phyloP scores from a whole-genome alignment of 306 rosid species.

The Cicer cuneatum region DNA sequence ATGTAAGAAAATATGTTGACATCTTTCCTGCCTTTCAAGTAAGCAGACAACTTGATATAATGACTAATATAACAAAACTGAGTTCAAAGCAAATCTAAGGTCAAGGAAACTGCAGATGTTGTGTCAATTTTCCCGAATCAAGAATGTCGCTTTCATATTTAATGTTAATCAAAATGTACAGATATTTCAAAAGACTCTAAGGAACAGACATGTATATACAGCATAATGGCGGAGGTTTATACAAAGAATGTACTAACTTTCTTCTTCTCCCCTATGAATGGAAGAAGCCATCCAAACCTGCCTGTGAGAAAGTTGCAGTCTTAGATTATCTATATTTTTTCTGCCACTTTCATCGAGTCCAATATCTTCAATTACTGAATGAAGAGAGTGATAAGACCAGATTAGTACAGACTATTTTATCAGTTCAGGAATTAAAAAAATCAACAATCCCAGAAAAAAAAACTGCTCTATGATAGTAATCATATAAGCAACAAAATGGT shows the following conservation, averaged over 20 bases:
- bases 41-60: slow-evolving; percentile 9
- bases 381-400: slow-evolving; percentile 18
- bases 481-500: slow-evolving; percentile 35
- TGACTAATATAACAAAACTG: slow-evolving; percentile 10
- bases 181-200: slow-evolving; percentile 13
- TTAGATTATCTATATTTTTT: slow-evolving; percentile 58
- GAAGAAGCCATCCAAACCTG: slow-evolving; percentile 97
- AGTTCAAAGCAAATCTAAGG: slow-evolving; percentile 21
- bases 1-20: slow-evolving; percentile 1
- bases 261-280: slow-evolving; percentile 91
- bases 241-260: slow-evolving; percentile 61
- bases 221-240: slow-evolving; percentile 39
- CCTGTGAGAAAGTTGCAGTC: slow-evolving; percentile 58
- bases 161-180: slow-evolving; percentile 19
- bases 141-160: slow-evolving; percentile 4
- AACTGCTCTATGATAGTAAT: not conserved
- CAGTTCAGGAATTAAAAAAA: slow-evolving; percentile 13
- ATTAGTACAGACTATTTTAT: slow-evolving; percentile 35
- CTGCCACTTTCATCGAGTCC: slow-evolving; percentile 55
- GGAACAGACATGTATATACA: slow-evolving; percentile 27
- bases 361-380: slow-evolving; percentile 72
- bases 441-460: slow-evolving; percentile 26
- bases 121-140: slow-evolving; percentile 22
- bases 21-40: not conserved
- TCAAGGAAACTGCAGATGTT: slow-evolving; percentile 1